These are phyloP conservation scores for Syncephalastrum sp. DNA, from an alignment of 371 early-diverging fungal genomes.

Conservation along the genomic window DNA sequence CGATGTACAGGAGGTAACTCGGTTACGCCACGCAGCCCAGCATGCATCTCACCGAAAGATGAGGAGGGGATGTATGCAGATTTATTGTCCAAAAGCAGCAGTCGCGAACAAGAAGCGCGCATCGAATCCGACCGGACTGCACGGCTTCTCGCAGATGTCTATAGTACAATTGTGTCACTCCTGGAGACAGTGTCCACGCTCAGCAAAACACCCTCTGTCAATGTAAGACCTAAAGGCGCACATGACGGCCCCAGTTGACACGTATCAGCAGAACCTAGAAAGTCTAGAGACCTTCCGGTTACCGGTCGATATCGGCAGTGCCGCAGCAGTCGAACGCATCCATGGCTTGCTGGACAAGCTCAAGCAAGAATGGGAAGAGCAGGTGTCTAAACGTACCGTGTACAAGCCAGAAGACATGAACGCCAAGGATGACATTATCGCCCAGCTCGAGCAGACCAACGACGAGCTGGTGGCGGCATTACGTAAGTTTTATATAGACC, in stretches of 20 bases:
- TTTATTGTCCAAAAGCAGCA: constrained; percentile 24
- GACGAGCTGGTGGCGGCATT: constrained; percentile 27
- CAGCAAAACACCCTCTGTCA: no score
- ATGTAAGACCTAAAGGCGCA: no score
- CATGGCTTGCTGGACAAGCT: constrained; percentile 39
- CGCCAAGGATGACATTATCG: constrained; percentile 27
- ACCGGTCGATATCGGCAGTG: constrained; percentile 30
- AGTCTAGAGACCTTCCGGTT: constrained; percentile 24
- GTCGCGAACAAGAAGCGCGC: constrained; percentile 23
- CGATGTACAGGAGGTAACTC: constrained; percentile 2
- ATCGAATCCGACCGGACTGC: constrained; percentile 31
- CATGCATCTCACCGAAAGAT: constrained; percentile 13
- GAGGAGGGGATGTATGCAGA: constrained; percentile 23
- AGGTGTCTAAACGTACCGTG: constrained; percentile 20
- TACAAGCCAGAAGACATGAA: constrained; percentile 34
- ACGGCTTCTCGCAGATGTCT: constrained; percentile 20
- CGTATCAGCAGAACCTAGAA: neutral
- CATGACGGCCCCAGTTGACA: no score
- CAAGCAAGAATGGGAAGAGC: constrained; percentile 37
- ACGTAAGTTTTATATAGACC: constrained; percentile 6
- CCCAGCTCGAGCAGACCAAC: constrained; percentile 20
- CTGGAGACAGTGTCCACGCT: constrained; percentile 10
- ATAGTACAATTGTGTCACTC: constrained; percentile 23
- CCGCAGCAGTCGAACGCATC: constrained; percentile 27
- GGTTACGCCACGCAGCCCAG: neutral